phyloP scores from a whole-genome alignment of 345 rosid species.

The Nephelium lappaceum region DNA sequence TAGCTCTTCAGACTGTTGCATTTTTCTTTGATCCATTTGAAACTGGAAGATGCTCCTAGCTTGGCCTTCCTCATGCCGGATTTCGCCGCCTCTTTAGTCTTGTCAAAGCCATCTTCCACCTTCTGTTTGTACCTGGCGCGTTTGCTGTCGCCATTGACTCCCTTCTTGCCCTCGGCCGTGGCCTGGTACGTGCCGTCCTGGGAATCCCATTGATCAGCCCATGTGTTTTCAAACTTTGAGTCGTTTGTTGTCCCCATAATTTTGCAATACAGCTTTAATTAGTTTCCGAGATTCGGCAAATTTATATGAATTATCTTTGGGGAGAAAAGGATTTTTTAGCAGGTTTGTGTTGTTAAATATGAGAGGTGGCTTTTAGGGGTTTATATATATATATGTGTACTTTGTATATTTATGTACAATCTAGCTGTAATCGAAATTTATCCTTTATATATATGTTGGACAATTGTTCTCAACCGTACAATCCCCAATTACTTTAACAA shows the following conservation, averaged over 20 bases:
- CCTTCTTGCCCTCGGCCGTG: constrained; percentile 1
- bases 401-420: not conserved
- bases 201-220: constrained; percentile 42
- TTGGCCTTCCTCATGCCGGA: constrained; percentile 36
- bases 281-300: not conserved
- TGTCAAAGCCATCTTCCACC: constrained; percentile 30
- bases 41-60: constrained; percentile 26
- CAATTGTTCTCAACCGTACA: not conserved
- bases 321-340: not conserved
- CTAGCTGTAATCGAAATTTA: not conserved
- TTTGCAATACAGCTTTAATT: not conserved
- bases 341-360: not conserved
- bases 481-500: not conserved
- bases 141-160: not conserved
- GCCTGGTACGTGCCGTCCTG: not conserved
- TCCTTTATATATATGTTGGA: not conserved
- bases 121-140: constrained; percentile 28
- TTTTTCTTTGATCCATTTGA: constrained; percentile 34
- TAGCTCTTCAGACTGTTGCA: constrained; percentile 9
- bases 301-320: not conserved
- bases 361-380: not conserved
- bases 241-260: constrained; percentile 25
- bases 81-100: constrained; percentile 29
- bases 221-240: constrained; percentile 26
- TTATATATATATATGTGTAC: not conserved